Conservation (phyloP, 768 basidiomycete species). For the Kwoniella sp. region DNA sequence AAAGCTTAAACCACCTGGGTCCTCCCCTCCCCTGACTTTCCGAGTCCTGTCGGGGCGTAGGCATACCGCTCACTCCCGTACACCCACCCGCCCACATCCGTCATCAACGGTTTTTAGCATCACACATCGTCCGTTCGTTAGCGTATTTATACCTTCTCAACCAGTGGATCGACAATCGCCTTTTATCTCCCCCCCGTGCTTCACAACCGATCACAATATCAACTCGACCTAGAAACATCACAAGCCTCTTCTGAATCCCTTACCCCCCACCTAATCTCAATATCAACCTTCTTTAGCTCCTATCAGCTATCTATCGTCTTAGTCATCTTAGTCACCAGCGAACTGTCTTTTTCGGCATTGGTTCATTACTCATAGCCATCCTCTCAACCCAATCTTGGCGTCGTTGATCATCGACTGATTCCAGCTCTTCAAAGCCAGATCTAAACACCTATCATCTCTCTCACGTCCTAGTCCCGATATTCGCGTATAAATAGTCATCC, state of each 20-base stretch:
- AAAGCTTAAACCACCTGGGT: background rate
- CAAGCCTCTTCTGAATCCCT: background rate
- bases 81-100: background rate
- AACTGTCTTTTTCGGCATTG: background rate
- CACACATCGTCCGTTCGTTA: background rate
- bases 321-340: background rate
- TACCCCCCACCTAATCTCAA: background rate
- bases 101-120: slow-evolving; percentile 1
- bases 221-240: slow-evolving; percentile 1
- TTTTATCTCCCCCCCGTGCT: background rate
- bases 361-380: background rate
- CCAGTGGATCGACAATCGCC: background rate
- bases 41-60: background rate
- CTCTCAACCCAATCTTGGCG: background rate
- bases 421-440: too few relatives aligned
- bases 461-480: too few relatives aligned
- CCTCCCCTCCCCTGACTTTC: background rate
- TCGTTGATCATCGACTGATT: background rate
- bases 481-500: background rate
- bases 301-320: background rate
- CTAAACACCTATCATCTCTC: too few relatives aligned
- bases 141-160: background rate
- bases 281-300: background rate
- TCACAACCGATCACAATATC: background rate
- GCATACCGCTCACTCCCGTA: background rate